A percentile compares a stretch with the other conserved stretches of the same genome.
These are phyloP conservation scores for Chlorella sp. DNA, from an alignment of 139 green algal genomes.

Conservation along the genomic window DNA sequence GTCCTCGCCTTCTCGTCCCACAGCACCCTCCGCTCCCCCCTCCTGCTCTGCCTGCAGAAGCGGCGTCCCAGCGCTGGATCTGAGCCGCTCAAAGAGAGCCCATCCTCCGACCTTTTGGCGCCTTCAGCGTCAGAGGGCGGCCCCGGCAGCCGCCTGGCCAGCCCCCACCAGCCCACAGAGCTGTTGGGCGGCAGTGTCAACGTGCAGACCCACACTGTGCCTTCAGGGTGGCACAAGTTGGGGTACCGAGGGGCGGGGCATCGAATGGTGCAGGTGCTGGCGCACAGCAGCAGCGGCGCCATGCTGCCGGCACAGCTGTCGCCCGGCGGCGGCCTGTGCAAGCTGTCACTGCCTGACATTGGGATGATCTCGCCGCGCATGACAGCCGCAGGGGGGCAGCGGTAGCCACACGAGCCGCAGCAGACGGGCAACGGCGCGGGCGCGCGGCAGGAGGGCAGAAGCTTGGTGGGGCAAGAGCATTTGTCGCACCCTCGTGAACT, in stretches of 20 bases:
- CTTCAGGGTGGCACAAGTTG: neutral
- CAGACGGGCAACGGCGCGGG: too few relatives aligned
- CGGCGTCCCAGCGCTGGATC: neutral
- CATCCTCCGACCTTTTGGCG: neutral
- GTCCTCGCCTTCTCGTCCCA: too few relatives aligned
- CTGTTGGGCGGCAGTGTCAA: neutral
- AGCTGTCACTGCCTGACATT: too few relatives aligned
- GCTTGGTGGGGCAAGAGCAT: too few relatives aligned
- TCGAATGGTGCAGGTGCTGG: neutral
- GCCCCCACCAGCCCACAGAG: neutral
- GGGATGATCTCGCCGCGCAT: too few relatives aligned
- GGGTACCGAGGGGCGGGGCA: neutral
- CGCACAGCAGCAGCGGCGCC: neutral
- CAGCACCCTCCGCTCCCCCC: neutral
- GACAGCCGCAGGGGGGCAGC: too few relatives aligned
- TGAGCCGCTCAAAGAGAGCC: neutral
- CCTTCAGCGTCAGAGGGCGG: neutral
- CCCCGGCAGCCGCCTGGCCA: neutral
- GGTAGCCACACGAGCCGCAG: too few relatives aligned
- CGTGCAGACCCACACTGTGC: neutral
- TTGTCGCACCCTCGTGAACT: too few relatives aligned
- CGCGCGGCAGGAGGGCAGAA: too few relatives aligned
- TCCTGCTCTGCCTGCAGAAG: slow-evolving; percentile 2
- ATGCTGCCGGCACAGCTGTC: neutral
- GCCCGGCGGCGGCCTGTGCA: too few relatives aligned